A percentile compares a stretch with the other conserved stretches of the same genome.
Evolutionary conservation across 106 monocot species (phyloP).

Genomic region (Acorus gramineus): DNA sequence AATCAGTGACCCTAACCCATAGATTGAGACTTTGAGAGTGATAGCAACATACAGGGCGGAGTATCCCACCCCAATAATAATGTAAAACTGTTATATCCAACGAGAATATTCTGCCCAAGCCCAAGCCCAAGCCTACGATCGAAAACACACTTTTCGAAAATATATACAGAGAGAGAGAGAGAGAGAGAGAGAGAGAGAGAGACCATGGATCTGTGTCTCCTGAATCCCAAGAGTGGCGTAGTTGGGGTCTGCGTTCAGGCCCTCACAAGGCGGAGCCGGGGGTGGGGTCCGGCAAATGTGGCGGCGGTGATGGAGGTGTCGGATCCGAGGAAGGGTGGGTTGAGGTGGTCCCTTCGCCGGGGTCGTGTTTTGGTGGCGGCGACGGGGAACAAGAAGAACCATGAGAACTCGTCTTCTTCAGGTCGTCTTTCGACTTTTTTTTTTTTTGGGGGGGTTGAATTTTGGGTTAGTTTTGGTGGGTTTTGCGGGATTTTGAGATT

Average conservation of each 20-base stretch:
- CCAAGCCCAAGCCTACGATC: too few relatives aligned
- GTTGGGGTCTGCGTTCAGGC: background rate
- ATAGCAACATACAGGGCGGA: too few relatives aligned
- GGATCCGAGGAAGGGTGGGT: background rate
- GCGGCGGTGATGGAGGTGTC: background rate
- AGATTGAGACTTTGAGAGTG: too few relatives aligned
- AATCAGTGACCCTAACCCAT: too few relatives aligned
- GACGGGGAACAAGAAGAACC: background rate
- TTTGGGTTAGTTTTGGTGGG: too few relatives aligned
- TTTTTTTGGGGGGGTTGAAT: background rate
- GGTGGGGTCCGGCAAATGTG: slow-evolving; percentile 1
- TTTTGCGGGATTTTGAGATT: too few relatives aligned
- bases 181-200: too few relatives aligned
- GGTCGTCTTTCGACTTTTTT: background rate
- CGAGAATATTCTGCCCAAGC: too few relatives aligned
- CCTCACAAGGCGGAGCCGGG: background rate
- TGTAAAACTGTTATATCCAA: too few relatives aligned
- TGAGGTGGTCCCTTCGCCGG: background rate
- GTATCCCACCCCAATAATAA: too few relatives aligned
- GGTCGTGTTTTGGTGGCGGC: background rate
- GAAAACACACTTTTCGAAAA: too few relatives aligned
- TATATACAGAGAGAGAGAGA: too few relatives aligned
- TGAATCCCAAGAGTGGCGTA: slow-evolving; percentile 1
- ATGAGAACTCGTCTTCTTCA: slow-evolving; percentile 1
- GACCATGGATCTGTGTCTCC: slow-evolving; percentile 2